phyloP scores from a whole-genome alignment of 2,329 filamentous ascomycete genomes.

The Plectosphaerella cucumerina region DNA sequence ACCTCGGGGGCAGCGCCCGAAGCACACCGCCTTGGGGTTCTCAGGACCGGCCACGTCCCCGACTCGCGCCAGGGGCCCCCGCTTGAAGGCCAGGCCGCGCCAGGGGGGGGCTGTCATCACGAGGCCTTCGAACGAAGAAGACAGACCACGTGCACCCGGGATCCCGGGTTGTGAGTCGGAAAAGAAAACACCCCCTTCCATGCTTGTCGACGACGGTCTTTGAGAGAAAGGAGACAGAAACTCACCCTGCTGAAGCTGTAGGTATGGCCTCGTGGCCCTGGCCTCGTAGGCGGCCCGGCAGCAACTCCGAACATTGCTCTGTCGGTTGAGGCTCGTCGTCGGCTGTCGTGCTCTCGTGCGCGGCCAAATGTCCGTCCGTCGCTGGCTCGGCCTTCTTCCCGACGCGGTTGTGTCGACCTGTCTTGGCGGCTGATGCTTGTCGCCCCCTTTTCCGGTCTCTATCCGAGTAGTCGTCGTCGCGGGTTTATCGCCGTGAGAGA shows the following conservation, averaged over 20 bases:
- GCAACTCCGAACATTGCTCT: constrained; percentile 24
- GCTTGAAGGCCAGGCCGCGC: too few relatives aligned
- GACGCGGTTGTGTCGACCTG: not conserved
- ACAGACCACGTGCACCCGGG: too few relatives aligned
- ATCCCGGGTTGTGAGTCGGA: too few relatives aligned
- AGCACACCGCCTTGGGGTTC: too few relatives aligned
- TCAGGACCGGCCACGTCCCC: too few relatives aligned
- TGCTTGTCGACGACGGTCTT: not conserved
- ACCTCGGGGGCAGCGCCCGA: not conserved
- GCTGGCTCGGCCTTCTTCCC: not conserved
- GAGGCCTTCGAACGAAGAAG: not conserved
- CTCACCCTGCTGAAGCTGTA: constrained; percentile 37
- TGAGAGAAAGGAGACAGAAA: not conserved
- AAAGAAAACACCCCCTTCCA: not conserved
- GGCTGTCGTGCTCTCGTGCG: not conserved
- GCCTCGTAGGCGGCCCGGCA: constrained; percentile 25
- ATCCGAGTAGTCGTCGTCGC: too few relatives aligned
- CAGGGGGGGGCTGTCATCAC: too few relatives aligned
- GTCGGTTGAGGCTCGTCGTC: not conserved
- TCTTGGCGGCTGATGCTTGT: too few relatives aligned
- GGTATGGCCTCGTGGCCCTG: constrained; percentile 26
- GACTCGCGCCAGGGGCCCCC: too few relatives aligned
- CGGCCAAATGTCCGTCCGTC: not conserved
- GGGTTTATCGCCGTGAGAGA: too few relatives aligned
- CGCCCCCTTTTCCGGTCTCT: too few relatives aligned